These are phyloP conservation scores for Ascocoryne sarcoides DNA, from an alignment of 2,329 filamentous ascomycete genomes.

Conservation along the genomic window DNA sequence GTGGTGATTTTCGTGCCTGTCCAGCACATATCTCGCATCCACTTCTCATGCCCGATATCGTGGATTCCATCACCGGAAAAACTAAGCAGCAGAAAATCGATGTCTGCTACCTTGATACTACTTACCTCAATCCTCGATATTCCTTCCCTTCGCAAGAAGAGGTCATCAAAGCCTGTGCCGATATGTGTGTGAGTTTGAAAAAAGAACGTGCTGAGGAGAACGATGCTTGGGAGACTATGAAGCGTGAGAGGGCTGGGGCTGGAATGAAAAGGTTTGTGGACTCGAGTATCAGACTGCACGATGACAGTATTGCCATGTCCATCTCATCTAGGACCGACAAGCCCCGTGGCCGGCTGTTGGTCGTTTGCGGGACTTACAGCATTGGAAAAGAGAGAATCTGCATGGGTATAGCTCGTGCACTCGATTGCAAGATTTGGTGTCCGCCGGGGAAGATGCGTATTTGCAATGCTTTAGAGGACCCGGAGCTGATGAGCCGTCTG, in stretches of 20 bases:
- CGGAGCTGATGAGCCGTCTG: slow-evolving; percentile 67
- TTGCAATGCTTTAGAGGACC: slow-evolving; percentile 75
- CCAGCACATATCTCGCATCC: slow-evolving; percentile 76
- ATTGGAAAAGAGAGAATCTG: slow-evolving; percentile 98
- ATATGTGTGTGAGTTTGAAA: slow-evolving; percentile 73
- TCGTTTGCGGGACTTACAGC: slow-evolving; percentile 93
- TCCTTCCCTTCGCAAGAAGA: slow-evolving; percentile 84
- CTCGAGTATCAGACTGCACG: slow-evolving; percentile 19
- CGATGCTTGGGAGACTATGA: slow-evolving; percentile 48
- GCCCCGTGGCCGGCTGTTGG: slow-evolving; percentile 61
- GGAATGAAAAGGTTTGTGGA: slow-evolving; percentile 57
- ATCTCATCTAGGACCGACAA: slow-evolving; percentile 21
- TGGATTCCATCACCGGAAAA: slow-evolving; percentile 64
- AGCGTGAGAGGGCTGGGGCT: slow-evolving; percentile 43
- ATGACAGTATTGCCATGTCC: slow-evolving; percentile 20
- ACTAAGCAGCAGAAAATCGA: slow-evolving; percentile 79
- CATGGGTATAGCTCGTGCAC: slow-evolving; percentile 77
- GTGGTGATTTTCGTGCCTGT: slow-evolving; percentile 91
- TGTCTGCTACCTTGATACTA: slow-evolving; percentile 93
- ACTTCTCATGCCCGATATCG: slow-evolving; percentile 64
- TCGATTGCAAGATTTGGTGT: slow-evolving; percentile 84
- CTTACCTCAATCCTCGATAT: slow-evolving; percentile 92
- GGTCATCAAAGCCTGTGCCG: slow-evolving; percentile 79
- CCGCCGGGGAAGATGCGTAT: slow-evolving; percentile 75
- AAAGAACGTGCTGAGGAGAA: slow-evolving; percentile 51